Base-by-base conservation (phyloP, 805 yeast genomes). In the Candida berthetii region DNA sequence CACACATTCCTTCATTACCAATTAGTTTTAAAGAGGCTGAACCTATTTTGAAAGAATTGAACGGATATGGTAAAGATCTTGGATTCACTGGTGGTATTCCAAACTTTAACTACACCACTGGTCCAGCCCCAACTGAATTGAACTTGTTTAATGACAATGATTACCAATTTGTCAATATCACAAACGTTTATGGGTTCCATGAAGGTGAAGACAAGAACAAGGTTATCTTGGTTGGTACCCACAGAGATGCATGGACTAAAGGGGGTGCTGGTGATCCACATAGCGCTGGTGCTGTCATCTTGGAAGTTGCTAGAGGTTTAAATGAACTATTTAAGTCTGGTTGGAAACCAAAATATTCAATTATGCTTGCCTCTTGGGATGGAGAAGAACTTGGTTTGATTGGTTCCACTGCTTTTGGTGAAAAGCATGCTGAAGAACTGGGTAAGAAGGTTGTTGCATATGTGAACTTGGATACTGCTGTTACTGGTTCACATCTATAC, bases 231-330 rank as follows among this genome's bases (percentile, higher is more conserved):
- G 57, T 84, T 42, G 93, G 93, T 29, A 84, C 83, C 57, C 93
- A 84, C 56, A 74, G 88, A 42, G 93, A 85, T 55, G 80, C 90
- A 3, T 85, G 91, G 93, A 74, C 80, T 43, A 76, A 79, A 43
- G 85, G 85, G 38, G 87, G 87, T 14, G 89, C 90, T 1, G 82
- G 78, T 20, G 93, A 85, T 60, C 90, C 93, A 25, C 84, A 84
- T 58, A 72, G 82, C 22, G 91, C 91, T 1, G 72, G 85, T 15
- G 81, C 89, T 1, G 76, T 70, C 0, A 46, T 82, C 47, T 58
- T 84, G 35, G 91, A 84, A 55, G 61, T 84, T 34, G 80, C 81
- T 7, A 66, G 85, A 37, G 80, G 76, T 1, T 64, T 82, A 29
- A 73, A 77, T 19, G 73, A 67, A 35, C 63, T 84, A 40, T 46